Base-by-base conservation (phyloP, 768 basidiomycete genomes). In the Coprinellus micaceus region DNA sequence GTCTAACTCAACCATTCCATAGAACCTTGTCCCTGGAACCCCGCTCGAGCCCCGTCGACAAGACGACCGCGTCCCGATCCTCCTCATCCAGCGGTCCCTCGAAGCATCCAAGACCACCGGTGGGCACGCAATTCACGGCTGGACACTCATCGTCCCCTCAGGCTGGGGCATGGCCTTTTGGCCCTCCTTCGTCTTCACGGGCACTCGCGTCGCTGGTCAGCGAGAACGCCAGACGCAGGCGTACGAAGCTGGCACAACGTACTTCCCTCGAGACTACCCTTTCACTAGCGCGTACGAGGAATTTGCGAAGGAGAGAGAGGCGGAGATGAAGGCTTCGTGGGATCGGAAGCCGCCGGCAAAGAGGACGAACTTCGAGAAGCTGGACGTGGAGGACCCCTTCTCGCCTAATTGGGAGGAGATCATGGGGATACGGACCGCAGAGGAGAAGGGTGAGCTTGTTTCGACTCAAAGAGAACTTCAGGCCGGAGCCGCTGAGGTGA, bases 91-190 rank as follows among this genome's bases (percentile, higher is more conserved):
- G 66, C 84, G 84, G 21, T 87, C 91, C 10, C 63, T 91, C 21
- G 83, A 84, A 56, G 51, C 61, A 10, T 54, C 56, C 58, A 62
- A 21, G 66, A 24, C 54, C 55, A 39, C 57, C 63, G 15, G 62
- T 68, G 15, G 67, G 70, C 41, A 68, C 64, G 10, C 78, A 1
- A 73, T 93, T 28, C 85, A 94, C 63, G 94, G 95, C 37, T 97
- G 91, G 88, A 93, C 86, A 7, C 73, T 99, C 9, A 76, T 97
- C 45, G 68, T 96, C 29, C 96, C 96, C 2, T 76, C 83, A 1
- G 94, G 92, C 12, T 98, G 94, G 94, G 81, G 82, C 0, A 96
- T 94, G 87, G 79, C 94, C 1, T 93, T 98, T 72, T 84, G 91
- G 59, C 79, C 78, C 39, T 95, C 94, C 2, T 80, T 99, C 49